Conservation (phyloP, 2,329 filamentous ascomycete species). For the Colletotrichum destructivum region DNA sequence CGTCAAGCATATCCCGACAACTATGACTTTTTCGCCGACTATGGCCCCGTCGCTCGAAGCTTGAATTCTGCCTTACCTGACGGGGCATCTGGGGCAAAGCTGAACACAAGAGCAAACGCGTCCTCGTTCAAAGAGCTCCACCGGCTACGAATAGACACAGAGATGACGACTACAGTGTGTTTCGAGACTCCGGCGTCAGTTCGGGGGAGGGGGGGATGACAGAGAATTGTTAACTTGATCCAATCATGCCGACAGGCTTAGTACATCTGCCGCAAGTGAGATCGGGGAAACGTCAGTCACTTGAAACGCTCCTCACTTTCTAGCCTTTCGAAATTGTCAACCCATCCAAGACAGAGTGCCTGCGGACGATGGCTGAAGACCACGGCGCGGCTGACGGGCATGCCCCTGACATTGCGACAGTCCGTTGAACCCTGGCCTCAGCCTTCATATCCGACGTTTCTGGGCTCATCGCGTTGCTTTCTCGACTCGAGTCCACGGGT, state of each 20-base stretch:
- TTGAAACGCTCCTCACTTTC: slow-evolving; percentile 29
- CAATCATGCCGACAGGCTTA: slow-evolving; percentile 9
- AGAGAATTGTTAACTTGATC: slow-evolving; percentile 11
- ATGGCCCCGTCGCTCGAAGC: slow-evolving; percentile 30
- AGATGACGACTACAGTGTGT: slow-evolving; percentile 33
- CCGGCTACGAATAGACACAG: neutral
- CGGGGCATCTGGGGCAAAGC: slow-evolving; percentile 36
- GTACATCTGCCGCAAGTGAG: slow-evolving; percentile 12
- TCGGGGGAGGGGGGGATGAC: neutral
- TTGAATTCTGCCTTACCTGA: slow-evolving; percentile 41
- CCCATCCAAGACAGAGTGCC: neutral
- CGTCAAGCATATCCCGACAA: slow-evolving; percentile 29
- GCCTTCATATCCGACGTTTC: neutral
- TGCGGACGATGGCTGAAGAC: neutral
- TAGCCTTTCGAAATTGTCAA: neutral
- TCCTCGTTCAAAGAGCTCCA: slow-evolving; percentile 22
- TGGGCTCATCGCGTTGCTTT: neutral
- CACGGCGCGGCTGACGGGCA: slow-evolving; percentile 9
- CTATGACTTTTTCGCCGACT: slow-evolving; percentile 26
- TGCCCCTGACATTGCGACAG: neutral
- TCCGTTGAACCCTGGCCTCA: slow-evolving; percentile 14
- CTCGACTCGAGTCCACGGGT: slow-evolving; percentile 1
- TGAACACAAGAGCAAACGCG: slow-evolving; percentile 31
- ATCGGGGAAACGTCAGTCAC: slow-evolving; percentile 26
- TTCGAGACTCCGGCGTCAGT: slow-evolving; percentile 31